phyloP scores from a whole-genome alignment of 768 basidiomycete species.

The Suillus discolor region DNA sequence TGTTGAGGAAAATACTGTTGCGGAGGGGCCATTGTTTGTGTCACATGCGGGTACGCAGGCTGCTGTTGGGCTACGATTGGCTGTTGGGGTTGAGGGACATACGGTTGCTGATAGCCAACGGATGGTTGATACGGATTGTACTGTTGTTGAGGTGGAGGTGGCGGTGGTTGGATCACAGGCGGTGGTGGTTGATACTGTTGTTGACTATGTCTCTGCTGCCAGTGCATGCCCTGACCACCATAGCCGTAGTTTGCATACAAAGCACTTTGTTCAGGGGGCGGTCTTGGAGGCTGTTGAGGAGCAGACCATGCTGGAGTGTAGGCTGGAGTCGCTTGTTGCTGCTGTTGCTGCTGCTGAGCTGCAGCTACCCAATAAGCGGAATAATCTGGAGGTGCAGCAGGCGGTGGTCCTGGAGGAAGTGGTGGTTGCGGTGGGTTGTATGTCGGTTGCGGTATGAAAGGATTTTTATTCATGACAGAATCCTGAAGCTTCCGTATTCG shows the following conservation, averaged over 20 bases:
- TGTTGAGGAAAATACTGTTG: slow-evolving; percentile 45
- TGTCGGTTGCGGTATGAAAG: slow-evolving; percentile 69
- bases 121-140: slow-evolving; percentile 80
- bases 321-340: slow-evolving; percentile 53
- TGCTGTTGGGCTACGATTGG: slow-evolving; percentile 46
- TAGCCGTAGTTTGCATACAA: slow-evolving; percentile 94
- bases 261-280: slow-evolving; percentile 78
- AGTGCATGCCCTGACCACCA: slow-evolving; percentile 62
- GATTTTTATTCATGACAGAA: slow-evolving; percentile 79
- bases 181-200: slow-evolving; percentile 52
- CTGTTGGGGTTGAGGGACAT: slow-evolving; percentile 64
- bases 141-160: slow-evolving; percentile 57
- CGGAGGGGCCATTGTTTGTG: slow-evolving; percentile 39
- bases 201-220: slow-evolving; percentile 69
- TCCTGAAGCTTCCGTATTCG: slow-evolving; percentile 3
- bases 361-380: slow-evolving; percentile 75
- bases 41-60: slow-evolving; percentile 44
- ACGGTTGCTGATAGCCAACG: slow-evolving; percentile 64
- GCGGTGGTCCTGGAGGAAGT: slow-evolving; percentile 78
- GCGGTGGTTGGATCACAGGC: slow-evolving; percentile 51
- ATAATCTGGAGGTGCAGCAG: slow-evolving; percentile 75
- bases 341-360: slow-evolving; percentile 49
- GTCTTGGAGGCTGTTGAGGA: slow-evolving; percentile 62
- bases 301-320: slow-evolving; percentile 71
- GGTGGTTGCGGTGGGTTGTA: slow-evolving; percentile 77